Evolutionary conservation across 306 rosid species (phyloP).

Genomic region (Cicer bijugum): DNA sequence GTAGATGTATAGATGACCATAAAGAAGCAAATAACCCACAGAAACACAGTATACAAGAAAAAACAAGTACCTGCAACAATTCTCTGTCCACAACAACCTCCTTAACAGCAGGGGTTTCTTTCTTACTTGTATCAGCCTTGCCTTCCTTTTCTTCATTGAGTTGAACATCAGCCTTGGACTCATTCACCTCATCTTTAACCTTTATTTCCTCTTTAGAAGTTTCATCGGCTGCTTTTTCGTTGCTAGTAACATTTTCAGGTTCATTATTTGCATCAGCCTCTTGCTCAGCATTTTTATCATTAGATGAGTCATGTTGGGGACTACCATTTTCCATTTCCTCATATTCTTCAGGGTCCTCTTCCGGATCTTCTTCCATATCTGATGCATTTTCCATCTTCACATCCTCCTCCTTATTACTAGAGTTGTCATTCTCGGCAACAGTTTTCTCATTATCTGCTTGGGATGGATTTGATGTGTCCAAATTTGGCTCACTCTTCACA

Average conservation of each 20-base stretch:
- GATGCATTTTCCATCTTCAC: constrained; percentile 68
- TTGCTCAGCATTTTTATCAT: constrained; percentile 53
- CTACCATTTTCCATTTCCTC: constrained; percentile 72
- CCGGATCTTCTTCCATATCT: constrained; percentile 78
- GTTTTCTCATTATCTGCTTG: constrained; percentile 56
- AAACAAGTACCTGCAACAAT: constrained; percentile 68
- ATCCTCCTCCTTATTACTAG: constrained; percentile 54
- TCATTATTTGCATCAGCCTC: constrained; percentile 45
- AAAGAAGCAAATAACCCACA: constrained; percentile 3
- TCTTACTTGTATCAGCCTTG: constrained; percentile 55
- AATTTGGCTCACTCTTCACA: constrained; percentile 55
- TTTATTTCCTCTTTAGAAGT: constrained; percentile 50
- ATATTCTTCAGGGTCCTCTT: constrained; percentile 89
- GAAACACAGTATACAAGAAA: constrained; percentile 11
- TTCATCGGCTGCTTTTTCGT: constrained; percentile 54
- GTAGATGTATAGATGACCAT: background rate
- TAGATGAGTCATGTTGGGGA: constrained; percentile 54
- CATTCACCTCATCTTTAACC: constrained; percentile 52
- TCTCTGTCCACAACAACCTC: constrained; percentile 75
- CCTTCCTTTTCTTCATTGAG: constrained; percentile 53
- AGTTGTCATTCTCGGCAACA: constrained; percentile 48
- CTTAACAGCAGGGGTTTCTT: constrained; percentile 55
- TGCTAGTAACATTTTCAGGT: constrained; percentile 50
- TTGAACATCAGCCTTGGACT: constrained; percentile 49
- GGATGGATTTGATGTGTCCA: constrained; percentile 47